These are phyloP conservation scores for Microbotryum silenes-acaulis DNA, from an alignment of 1,284 basidiomycete species.

Conservation along the genomic window DNA sequence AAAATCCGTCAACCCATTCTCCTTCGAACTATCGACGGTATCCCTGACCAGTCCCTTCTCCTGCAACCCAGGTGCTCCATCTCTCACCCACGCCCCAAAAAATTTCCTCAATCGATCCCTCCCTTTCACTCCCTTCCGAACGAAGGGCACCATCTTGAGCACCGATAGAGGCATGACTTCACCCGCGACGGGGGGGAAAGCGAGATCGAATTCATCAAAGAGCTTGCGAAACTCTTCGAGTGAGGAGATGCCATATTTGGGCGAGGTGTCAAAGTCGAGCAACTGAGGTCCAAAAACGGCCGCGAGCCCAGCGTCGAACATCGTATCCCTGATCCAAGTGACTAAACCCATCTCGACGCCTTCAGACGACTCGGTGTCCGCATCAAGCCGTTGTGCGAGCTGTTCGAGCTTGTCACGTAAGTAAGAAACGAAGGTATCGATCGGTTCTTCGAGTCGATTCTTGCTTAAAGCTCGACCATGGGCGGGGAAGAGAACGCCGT, in stretches of 20 bases:
- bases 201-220: constrained; percentile 38
- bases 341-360: constrained; percentile 10
- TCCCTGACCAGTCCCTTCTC: constrained; percentile 29
- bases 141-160: constrained; percentile 17
- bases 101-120: constrained; percentile 33
- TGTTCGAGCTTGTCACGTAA: constrained; percentile 4
- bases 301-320: constrained; percentile 18
- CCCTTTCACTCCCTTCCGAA: constrained; percentile 19
- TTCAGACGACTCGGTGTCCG: background rate
- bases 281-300: constrained; percentile 18
- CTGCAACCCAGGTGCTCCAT: constrained; percentile 15
- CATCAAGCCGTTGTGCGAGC: constrained; percentile 7
- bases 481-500: constrained; percentile 20
- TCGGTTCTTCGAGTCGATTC: constrained; percentile 6
- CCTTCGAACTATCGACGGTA: constrained; percentile 23
- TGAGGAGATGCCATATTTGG: constrained; percentile 3
- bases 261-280: background rate
- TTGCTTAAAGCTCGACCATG: constrained; percentile 23
- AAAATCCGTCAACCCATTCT: constrained; percentile 31
- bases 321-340: constrained; percentile 12
- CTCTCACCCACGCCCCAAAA: constrained; percentile 35
- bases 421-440: constrained; percentile 16
- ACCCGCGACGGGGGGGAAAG: constrained; percentile 38
- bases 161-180: constrained; percentile 26
- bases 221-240: constrained; percentile 5